Evolutionary conservation across 2,329 filamentous ascomycete genomes (phyloP).

Genomic region (Calonectria honghensis): DNA sequence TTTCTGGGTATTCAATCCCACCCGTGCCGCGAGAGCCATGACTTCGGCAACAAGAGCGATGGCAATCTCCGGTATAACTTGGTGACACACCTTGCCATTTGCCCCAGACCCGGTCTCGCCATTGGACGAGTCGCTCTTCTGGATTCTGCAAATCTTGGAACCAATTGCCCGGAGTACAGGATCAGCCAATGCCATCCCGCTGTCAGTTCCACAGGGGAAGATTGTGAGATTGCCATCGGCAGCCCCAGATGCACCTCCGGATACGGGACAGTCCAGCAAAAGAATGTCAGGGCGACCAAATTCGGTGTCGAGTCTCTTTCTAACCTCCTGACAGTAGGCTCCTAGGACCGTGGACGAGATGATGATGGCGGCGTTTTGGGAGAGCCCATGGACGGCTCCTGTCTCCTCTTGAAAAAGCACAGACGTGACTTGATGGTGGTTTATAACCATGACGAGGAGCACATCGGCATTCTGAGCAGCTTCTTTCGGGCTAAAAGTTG

Average conservation of each 20-base stretch:
- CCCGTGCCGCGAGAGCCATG: neutral
- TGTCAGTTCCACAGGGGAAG: neutral
- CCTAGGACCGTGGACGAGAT: neutral
- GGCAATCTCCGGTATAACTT: neutral
- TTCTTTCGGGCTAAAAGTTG: neutral
- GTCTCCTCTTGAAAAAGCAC: neutral
- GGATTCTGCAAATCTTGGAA: neutral
- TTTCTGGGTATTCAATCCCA: neutral
- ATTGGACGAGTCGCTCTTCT: too few species aligned
- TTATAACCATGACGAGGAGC: neutral
- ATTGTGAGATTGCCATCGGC: neutral
- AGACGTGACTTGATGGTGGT: neutral
- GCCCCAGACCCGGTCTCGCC: neutral
- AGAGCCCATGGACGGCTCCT: neutral
- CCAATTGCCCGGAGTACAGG: neutral
- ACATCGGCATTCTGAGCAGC: neutral
- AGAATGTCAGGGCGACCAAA: neutral
- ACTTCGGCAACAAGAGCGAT: neutral
- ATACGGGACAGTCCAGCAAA: neutral
- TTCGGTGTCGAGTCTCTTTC: neutral
- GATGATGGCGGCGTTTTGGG: neutral
- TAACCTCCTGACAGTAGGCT: neutral
- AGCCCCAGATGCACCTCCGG: neutral
- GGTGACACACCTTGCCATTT: neutral
- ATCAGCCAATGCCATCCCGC: neutral